phyloP scores from a whole-genome alignment of 208 protist species.

The Dictyostelium gargantuum region DNA sequence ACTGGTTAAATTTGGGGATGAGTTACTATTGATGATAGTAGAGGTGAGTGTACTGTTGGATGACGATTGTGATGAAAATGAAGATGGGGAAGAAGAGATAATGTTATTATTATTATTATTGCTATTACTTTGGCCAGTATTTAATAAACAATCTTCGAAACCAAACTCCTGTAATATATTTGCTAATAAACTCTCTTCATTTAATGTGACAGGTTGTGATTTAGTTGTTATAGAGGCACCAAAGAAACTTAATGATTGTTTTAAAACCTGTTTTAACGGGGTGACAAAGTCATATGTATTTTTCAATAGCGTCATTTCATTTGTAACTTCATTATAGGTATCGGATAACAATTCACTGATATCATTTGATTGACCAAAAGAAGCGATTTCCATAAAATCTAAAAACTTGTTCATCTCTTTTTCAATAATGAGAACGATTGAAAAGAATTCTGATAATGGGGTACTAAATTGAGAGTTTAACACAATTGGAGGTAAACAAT shows the following conservation, averaged over 20 bases:
- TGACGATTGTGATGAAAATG: neutral
- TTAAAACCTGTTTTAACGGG: neutral
- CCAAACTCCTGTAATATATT: conserved; percentile 11
- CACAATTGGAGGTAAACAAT: conserved; percentile 22
- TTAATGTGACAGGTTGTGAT: neutral
- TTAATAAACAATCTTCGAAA: neutral
- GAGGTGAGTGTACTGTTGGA: neutral
- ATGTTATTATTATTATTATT: too few species aligned
- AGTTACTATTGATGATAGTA: neutral
- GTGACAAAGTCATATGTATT: neutral
- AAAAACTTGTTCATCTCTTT: conserved; percentile 61
- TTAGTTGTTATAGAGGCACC: neutral
- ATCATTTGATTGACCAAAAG: conserved; percentile 44
- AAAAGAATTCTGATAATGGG: conserved; percentile 22
- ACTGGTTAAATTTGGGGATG: neutral
- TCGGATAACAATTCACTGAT: conserved; percentile 10
- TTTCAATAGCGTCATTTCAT: neutral
- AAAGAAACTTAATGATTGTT: conserved; percentile 1
- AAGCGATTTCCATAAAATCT: conserved; percentile 59
- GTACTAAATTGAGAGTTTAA: neutral
- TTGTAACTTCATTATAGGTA: neutral
- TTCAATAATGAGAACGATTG: neutral
- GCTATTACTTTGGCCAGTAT: neutral
- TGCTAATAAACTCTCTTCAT: neutral
- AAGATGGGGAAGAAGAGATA: neutral